A percentile compares a stretch with the other conserved stretches of the same genome.
These are phyloP conservation scores for Pascua guehoae DNA, from an alignment of 1,284 basidiomycete species.

Conservation along the genomic window DNA sequence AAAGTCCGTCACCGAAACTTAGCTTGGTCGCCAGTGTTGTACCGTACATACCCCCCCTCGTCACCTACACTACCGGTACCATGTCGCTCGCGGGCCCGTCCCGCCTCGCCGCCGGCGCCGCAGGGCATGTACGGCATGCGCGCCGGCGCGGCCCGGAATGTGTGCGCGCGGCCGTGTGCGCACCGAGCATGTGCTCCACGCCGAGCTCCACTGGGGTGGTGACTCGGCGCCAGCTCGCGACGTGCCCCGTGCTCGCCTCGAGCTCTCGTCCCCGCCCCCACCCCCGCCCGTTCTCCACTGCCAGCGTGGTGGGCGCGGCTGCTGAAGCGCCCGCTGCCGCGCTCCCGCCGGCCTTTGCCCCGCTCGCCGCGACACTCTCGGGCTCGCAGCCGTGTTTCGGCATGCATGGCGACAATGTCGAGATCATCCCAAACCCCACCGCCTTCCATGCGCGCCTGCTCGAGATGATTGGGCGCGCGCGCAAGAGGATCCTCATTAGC, in stretches of 20 bases:
- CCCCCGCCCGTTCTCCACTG: background rate
- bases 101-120: background rate
- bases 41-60: background rate
- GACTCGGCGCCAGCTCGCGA: background rate
- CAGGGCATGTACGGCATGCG: background rate
- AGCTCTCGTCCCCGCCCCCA: background rate
- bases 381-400: conserved; percentile 49
- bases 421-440: conserved; percentile 49
- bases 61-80: background rate
- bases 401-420: conserved; percentile 26
- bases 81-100: background rate
- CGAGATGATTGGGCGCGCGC: conserved; percentile 67
- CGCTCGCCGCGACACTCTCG: conserved; percentile 27
- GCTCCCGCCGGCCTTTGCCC: conserved; percentile 24
- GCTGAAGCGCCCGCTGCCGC: background rate
- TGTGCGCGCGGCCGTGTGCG: background rate
- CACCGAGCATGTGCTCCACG: background rate
- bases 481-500: conserved; percentile 75
- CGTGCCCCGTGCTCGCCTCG: background rate
- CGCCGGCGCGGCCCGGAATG: background rate
- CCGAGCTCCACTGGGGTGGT: background rate
- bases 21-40: background rate
- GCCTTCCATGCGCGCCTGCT: conserved; percentile 51
- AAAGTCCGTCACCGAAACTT: conserved; percentile 3
- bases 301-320: background rate